Percentiles rank a stretch among this genome's conserved stretches.
Evolutionary conservation across 345 rosid genomes (phyloP).

Genomic region (Microcos paniculata): DNA sequence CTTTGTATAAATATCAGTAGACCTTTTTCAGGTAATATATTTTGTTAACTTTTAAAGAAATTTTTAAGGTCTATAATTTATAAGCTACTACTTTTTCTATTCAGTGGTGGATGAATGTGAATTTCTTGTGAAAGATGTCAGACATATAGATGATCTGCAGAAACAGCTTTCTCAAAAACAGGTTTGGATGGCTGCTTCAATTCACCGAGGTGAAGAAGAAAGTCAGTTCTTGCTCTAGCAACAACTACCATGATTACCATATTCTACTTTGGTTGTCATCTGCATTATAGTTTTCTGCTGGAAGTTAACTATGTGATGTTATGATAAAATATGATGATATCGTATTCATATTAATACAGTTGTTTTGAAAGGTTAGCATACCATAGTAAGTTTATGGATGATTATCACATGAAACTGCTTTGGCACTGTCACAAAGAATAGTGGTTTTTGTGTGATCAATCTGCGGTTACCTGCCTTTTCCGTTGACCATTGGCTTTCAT

Average conservation of each 20-base stretch:
- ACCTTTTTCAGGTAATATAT: not conserved
- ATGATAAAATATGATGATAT: not conserved
- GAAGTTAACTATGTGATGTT: not conserved
- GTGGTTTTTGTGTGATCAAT: not conserved
- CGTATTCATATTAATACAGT: not conserved
- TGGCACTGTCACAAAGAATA: not conserved
- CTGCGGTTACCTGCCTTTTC: not conserved
- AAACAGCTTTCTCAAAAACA: conserved; percentile 49
- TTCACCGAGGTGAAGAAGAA: conserved; percentile 89
- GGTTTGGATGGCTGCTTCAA: conserved; percentile 94
- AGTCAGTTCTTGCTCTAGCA: conserved; percentile 35
- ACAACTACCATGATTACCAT: not conserved
- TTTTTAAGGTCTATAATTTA: not conserved
- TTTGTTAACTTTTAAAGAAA: not conserved
- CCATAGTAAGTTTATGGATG: conserved; percentile 7
- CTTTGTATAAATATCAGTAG: not conserved
- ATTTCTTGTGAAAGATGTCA: conserved; percentile 27
- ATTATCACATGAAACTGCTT: not conserved
- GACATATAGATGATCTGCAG: conserved; percentile 50
- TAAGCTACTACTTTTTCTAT: conserved; percentile 8
- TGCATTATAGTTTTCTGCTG: not conserved
- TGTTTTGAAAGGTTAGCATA: not conserved
- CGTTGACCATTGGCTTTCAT: conserved; percentile 4
- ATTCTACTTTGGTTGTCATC: conserved; percentile 1
- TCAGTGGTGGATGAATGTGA: conserved; percentile 48